These are phyloP conservation scores for Nitzschia sp. DNA, from an alignment of 108 stramenopile genomes.

Conservation along the genomic window DNA sequence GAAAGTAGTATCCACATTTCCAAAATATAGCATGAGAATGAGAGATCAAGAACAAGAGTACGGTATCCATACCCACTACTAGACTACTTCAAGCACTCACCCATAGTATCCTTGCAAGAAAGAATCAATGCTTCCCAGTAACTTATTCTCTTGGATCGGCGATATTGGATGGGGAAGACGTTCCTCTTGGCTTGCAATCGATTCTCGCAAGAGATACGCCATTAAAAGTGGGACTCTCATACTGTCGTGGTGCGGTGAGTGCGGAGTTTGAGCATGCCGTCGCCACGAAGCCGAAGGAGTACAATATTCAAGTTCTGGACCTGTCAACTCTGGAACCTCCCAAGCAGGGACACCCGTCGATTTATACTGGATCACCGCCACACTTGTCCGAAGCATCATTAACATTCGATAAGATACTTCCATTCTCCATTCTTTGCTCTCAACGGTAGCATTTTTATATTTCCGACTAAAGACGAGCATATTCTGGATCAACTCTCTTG, in stretches of 20 bases:
- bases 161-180: conserved; percentile 23
- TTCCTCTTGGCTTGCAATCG: conserved; percentile 21
- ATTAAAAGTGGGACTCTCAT: conserved; percentile 29
- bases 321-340: conserved; percentile 40
- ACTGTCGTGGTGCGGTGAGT: background rate
- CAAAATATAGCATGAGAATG: no score
- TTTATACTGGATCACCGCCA: conserved; percentile 38
- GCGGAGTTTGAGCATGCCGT: conserved; percentile 13
- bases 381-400: conserved; percentile 25
- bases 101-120: conserved; percentile 17
- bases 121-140: conserved; percentile 29
- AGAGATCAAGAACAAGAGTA: no score
- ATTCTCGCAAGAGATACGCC: conserved; percentile 34
- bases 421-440: conserved; percentile 39
- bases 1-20: no score
- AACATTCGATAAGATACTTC: conserved; percentile 36
- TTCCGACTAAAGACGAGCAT: conserved; percentile 23
- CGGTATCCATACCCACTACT: no score
- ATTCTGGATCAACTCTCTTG: conserved; percentile 34
- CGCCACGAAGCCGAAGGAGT: background rate
- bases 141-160: conserved; percentile 17
- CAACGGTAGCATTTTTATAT: background rate
- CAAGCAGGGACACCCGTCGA: conserved; percentile 11
- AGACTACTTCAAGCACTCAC: no score
- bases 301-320: conserved; percentile 1